Conservation (phyloP, 352 stramenopile genomes). For the Pythium aquatile region DNA sequence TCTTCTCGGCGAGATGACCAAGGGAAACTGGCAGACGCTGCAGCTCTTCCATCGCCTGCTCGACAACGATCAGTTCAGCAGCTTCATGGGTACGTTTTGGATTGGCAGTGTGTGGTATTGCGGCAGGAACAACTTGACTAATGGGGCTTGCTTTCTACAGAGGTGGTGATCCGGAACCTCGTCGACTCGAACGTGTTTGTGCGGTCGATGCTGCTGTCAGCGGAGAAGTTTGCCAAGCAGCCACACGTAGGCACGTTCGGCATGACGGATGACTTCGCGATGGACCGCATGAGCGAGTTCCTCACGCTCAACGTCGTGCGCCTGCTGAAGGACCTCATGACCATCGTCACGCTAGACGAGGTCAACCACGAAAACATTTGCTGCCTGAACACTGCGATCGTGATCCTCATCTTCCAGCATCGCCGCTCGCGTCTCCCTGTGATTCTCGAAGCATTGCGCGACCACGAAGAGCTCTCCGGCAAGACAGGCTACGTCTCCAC, state of each 20-base stretch:
- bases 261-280: slow-evolving; percentile 50
- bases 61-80: slow-evolving; percentile 85
- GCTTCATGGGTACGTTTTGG: slow-evolving; percentile 81
- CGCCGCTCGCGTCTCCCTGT: slow-evolving; percentile 76
- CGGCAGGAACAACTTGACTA: background rate
- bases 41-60: slow-evolving; percentile 87
- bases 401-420: slow-evolving; percentile 94
- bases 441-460: slow-evolving; percentile 67
- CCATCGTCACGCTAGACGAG: slow-evolving; percentile 92
- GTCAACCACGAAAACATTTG: slow-evolving; percentile 99
- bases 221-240: slow-evolving; percentile 63
- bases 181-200: slow-evolving; percentile 98
- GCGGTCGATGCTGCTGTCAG: slow-evolving; percentile 87
- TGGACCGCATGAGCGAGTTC: slow-evolving; percentile 87
- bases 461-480: slow-evolving; percentile 59
- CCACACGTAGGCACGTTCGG: slow-evolving; percentile 38
- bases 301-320: slow-evolving; percentile 85
- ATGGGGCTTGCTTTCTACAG: slow-evolving; percentile 32
- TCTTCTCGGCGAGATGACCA: slow-evolving; percentile 94
- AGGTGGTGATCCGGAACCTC: slow-evolving; percentile 92
- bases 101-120: background rate
- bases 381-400: slow-evolving; percentile 95
- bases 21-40: slow-evolving; percentile 91
- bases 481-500: slow-evolving; percentile 70
- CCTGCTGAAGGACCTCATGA: slow-evolving; percentile 94